Base-by-base conservation (phyloP, 441 rosid genomes). In the Sinapis alba region DNA sequence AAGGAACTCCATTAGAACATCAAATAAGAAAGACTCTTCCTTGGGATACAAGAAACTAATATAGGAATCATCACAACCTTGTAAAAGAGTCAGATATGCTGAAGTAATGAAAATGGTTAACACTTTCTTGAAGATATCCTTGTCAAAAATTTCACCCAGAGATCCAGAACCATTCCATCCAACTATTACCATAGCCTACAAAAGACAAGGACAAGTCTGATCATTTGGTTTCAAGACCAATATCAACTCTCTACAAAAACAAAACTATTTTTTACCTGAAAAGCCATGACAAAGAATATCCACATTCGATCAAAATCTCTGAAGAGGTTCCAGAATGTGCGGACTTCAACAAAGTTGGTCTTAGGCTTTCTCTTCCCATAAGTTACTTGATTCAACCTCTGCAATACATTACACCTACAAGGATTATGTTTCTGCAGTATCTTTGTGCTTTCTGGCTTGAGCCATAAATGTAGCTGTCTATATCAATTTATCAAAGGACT, bases 251-350 rank as follows among this genome's bases (percentile, higher is more conserved):
- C 32, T 15, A 19, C 13, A 19, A 1, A 23, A 5, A 10, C 3
- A 20, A 23, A 10, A n/a, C 64, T 65, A 63, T 63, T 60, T 43
- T 38, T 60, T 62, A 96, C 99, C 99, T 94, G 99, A 9, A 96
- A 83, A 74, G 97, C 93, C 94, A 96, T 75, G 78, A 91, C 76
- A 79, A 94, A 84, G 87, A 96, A 96, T 76, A 92, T 89, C 99
- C 99, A 96, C 98, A 91, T 90, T 67, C 99, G 86, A 75, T 91
- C 98, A 75, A 96, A 96, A 82, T 90, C 90, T 84, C 99, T 87
- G 68, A 84, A 96, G 19, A 96, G 94, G 80, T 94, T 96, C 91
- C 86, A 91, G 81, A 92, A 94, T 50, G 99, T 96, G 67, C 98
- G 97, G 66, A 93, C 91, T 89, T 96, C 99, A 72, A 96, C 99